Evolutionary conservation across 2,329 filamentous ascomycete genomes (phyloP), one percentile per base, ranked within the genome.

Genomic region (Pseudogymnoascus sp.): DNA sequence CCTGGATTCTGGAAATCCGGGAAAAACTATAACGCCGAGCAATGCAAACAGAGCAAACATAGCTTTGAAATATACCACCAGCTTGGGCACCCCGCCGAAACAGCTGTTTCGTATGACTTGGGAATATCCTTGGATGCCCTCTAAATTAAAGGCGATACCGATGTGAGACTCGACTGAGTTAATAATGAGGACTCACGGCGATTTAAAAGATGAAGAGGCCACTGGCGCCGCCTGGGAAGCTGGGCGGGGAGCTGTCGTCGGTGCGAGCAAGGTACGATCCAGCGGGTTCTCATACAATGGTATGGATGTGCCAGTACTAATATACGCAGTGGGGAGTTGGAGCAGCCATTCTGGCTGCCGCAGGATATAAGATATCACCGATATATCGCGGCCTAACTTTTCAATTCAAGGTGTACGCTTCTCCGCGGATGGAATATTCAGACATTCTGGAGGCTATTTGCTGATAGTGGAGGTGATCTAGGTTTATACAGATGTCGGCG

Each of bases 401-500:
- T 60, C 88, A 91, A 72, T 91, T 91, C 76, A 91, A 91, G 78
- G 85, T 89, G 88, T 90, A 81, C 71, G 84, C 77, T 60, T 60
- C 21, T 28, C 33, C 35, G 53, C 42, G 59, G 38, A 60, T 19
- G 59, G 61, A 28, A 19, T 47, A 65, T 63, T 64, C 57, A 9
- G 8, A 28, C n/a, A 35, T 19, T 57, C 15, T 26, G 5, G 7
- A 8, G 10, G 33, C 33, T 17, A 35, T n/a, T 40, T 61, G 59
- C 59, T 61, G 19, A 61, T n/a, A 1, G n/a, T 61, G n/a, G n/a
- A 50, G 38, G 62, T 35, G 26, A 60, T 35, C 59, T 70, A 93
- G 90, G 31, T 93, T 91, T 72, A 78, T 93, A 15, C 89, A 92
- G 74, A 91, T 92, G 87, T 90, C 87, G n/a, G 87, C 86, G 65